Percentiles rank a stretch among this genome's conserved stretches.
Evolutionary conservation across 441 rosid species (phyloP).

Genomic region (Eutrema salsugineum): DNA sequence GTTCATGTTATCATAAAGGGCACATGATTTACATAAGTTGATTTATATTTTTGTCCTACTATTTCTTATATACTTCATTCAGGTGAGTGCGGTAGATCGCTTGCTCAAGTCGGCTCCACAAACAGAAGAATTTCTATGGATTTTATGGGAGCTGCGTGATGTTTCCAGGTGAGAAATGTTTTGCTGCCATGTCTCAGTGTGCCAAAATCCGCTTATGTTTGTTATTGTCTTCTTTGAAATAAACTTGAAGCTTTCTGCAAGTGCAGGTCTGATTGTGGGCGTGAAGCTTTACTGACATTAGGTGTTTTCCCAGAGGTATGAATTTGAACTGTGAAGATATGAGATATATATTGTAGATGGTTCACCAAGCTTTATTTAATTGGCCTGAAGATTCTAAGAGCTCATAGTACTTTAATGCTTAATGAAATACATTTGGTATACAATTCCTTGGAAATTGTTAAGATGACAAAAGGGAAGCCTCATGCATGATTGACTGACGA

Average conservation of each 20-base stretch:
- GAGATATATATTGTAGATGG: not conserved
- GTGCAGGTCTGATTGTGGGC: constrained; percentile 94
- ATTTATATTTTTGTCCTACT: not conserved
- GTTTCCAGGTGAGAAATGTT: constrained; percentile 65
- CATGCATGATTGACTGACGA: not conserved
- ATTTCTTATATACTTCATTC: constrained; percentile 19
- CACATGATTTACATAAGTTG: constrained; percentile 5
- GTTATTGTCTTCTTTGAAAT: constrained; percentile 20
- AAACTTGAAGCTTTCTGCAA: constrained; percentile 26
- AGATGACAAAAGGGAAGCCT: constrained; percentile 7
- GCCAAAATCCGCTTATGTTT: constrained; percentile 6
- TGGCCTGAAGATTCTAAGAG: not conserved
- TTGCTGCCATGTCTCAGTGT: constrained; percentile 17
- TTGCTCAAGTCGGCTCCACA: constrained; percentile 70
- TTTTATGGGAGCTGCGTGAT: constrained; percentile 95
- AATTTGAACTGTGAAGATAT: constrained; percentile 6
- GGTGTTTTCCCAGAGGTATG: constrained; percentile 91
- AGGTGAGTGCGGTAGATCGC: constrained; percentile 89
- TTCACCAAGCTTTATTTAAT: not conserved
- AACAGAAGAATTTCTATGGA: constrained; percentile 97
- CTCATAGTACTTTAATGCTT: not conserved
- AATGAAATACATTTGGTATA: constrained; percentile 2
- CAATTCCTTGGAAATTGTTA: not conserved
- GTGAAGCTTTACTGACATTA: constrained; percentile 80
- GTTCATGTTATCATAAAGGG: constrained; percentile 37